phyloP scores from a whole-genome alignment of 345 rosid genomes.

The Citrus reticulata region DNA sequence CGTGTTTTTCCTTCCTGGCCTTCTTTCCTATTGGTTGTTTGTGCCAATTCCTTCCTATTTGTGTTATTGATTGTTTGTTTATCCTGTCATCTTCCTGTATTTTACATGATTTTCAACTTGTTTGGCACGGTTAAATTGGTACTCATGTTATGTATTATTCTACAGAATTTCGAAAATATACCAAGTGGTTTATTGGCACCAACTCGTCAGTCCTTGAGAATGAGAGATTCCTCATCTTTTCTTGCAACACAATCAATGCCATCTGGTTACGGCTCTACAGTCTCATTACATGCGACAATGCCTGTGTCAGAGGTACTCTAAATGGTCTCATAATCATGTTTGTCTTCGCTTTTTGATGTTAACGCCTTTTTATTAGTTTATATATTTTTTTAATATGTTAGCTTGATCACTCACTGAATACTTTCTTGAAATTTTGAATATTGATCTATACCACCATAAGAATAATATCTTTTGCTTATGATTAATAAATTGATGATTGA shows the following conservation, averaged over 20 bases:
- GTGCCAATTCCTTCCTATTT: neutral
- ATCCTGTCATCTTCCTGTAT: neutral
- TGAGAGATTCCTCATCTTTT: slow-evolving; percentile 21
- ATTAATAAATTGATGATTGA: neutral
- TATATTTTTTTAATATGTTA: neutral
- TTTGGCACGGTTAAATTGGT: neutral
- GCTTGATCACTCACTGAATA: neutral
- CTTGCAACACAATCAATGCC: slow-evolving; percentile 18
- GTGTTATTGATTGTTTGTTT: neutral
- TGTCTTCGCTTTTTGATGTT: neutral
- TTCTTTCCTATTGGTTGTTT: neutral
- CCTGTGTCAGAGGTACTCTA: slow-evolving; percentile 39
- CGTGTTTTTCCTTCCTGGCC: neutral
- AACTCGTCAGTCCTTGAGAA: slow-evolving; percentile 18
- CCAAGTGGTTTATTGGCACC: slow-evolving; percentile 20
- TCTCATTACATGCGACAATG: slow-evolving; percentile 15
- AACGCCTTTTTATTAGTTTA: neutral
- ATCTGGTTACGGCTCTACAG: slow-evolving; percentile 20
- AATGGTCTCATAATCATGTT: neutral
- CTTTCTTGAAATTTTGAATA: neutral
- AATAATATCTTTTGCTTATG: neutral
- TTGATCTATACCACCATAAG: neutral
- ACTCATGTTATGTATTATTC: slow-evolving; percentile 6
- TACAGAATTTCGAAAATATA: slow-evolving; percentile 23
- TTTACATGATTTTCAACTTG: slow-evolving; percentile 1